Base-by-base conservation (phyloP, 176 grass and related monocot species). In the Carex scoparia region DNA sequence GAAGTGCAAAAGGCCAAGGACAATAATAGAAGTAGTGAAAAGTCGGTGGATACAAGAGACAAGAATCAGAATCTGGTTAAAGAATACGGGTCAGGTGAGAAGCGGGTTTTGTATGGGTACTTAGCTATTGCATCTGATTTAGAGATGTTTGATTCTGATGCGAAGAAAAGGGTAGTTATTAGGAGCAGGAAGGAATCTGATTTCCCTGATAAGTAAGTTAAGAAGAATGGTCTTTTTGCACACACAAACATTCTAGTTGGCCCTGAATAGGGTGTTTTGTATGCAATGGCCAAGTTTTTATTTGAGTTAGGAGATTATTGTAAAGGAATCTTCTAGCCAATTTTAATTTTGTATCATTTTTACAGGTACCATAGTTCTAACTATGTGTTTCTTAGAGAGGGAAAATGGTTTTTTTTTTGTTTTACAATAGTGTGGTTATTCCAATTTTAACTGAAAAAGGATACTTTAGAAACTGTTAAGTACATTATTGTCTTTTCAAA, bases 101-200 rank as follows among this genome's bases (percentile, higher is more conserved):
- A 68, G 81, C 90, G 85, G 81, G 64, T 95, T 86, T 85, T 95
- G 11, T 95, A 99, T 30, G 93, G 96, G 60, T 92, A 94, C 71
- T 79, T 99, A 55, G 93, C 91, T 42, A 99, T 78, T 9, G 96
- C 87, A 72, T 94, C 91, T 38, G 91, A 99, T 73, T 75, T 99
- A 19, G 90, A 99, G n/a, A 80, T 76, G 37, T 54, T 98, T 18
- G 90, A 95, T 82, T 31, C 66, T 4, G 93, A 94, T 84, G 84
- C 51, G 0, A 95, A 85, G 88, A 86, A 86, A 88, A 92, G 65
- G 65, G 71, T 44, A 37, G 60, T 72, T 69, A 84, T 99, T 89
- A 92, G 90, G 87, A 99, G 96, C 85, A 90, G 87, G 81, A 95
- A 87, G 81, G 96, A 99, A 80, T 84, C 89, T 28, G 88, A 94